phyloP scores from a whole-genome alignment of 345 rosid species.

The Iberis pinnata region DNA sequence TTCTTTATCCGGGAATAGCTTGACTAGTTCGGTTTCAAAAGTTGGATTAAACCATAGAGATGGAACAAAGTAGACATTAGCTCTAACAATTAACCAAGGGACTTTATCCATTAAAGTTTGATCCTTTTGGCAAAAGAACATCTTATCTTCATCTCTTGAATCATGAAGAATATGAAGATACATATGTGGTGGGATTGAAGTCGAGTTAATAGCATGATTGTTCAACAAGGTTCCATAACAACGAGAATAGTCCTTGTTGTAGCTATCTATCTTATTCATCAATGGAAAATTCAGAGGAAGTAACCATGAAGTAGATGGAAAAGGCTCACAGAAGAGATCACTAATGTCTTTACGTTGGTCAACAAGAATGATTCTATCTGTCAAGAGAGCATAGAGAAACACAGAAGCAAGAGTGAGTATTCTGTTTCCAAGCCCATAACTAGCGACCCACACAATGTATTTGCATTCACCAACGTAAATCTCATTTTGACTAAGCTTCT shows the following conservation, averaged over 20 bases:
- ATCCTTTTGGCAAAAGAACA: slow-evolving; percentile 49
- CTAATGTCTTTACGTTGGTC: slow-evolving; percentile 24
- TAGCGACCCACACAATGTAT: slow-evolving; percentile 33
- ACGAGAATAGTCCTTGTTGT: slow-evolving; percentile 4
- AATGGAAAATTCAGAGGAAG: slow-evolving; percentile 32
- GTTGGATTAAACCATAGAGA: slow-evolving; percentile 41
- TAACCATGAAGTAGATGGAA: slow-evolving; percentile 32
- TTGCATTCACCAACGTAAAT: slow-evolving; percentile 25
- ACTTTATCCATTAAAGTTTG: slow-evolving; percentile 35
- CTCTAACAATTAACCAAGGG: slow-evolving; percentile 55
- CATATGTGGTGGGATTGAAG: slow-evolving; percentile 26
- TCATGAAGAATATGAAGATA: slow-evolving; percentile 52
- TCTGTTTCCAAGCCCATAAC: slow-evolving; percentile 36
- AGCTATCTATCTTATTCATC: slow-evolving; percentile 9
- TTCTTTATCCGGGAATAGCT: slow-evolving; percentile 46
- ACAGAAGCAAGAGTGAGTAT: slow-evolving; percentile 36
- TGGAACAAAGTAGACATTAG: slow-evolving; percentile 56
- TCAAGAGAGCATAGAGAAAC: slow-evolving; percentile 38
- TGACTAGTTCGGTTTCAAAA: slow-evolving; percentile 35
- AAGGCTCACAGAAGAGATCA: slow-evolving; percentile 39
- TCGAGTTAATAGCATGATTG: slow-evolving; percentile 15
- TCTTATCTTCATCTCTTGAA: slow-evolving; percentile 45
- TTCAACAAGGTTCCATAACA: slow-evolving; percentile 24
- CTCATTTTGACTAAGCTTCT: slow-evolving; percentile 10
- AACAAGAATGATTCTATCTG: slow-evolving; percentile 32